Evolutionary conservation across 169 alveolate species (phyloP).

Genomic region (Eimeria tenella): DNA sequence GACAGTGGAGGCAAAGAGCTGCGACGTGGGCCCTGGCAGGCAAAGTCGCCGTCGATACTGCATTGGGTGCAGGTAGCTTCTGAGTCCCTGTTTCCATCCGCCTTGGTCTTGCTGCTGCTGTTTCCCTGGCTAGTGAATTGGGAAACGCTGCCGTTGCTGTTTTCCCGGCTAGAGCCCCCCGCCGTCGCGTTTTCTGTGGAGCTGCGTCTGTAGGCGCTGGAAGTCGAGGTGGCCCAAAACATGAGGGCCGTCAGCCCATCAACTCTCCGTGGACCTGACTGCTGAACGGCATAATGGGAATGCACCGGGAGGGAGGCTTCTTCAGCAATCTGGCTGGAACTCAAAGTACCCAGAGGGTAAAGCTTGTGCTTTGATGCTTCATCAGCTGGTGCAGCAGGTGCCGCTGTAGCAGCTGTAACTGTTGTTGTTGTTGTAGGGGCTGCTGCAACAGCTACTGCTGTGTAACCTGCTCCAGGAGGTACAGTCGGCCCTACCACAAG

Average conservation of each 20-base stretch:
- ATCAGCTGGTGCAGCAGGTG: background rate
- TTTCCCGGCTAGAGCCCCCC: background rate
- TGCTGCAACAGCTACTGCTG: too few relatives aligned
- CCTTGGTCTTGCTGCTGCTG: background rate
- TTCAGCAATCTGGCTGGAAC: background rate
- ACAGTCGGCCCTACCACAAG: background rate
- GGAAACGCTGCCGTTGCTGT: background rate
- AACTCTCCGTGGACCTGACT: background rate
- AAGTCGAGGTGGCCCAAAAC: constrained; percentile 20
- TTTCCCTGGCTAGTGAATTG: background rate
- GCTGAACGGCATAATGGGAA: background rate
- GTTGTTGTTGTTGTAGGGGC: background rate
- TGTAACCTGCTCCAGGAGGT: too few relatives aligned
- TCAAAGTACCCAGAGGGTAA: background rate
- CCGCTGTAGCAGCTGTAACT: too few relatives aligned
- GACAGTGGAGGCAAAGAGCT: too few relatives aligned
- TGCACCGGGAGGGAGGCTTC: background rate
- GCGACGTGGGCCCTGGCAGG: too few relatives aligned
- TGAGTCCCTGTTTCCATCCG: too few relatives aligned
- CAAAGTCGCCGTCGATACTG: too few relatives aligned
- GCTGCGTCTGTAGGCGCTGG: background rate
- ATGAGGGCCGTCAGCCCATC: constrained; percentile 8
- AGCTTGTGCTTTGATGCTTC: background rate
- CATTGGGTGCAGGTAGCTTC: too few relatives aligned
- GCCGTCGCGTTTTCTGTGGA: background rate